Base-by-base conservation (phyloP, 345 rosid species). In the Alliaria petiolata region DNA sequence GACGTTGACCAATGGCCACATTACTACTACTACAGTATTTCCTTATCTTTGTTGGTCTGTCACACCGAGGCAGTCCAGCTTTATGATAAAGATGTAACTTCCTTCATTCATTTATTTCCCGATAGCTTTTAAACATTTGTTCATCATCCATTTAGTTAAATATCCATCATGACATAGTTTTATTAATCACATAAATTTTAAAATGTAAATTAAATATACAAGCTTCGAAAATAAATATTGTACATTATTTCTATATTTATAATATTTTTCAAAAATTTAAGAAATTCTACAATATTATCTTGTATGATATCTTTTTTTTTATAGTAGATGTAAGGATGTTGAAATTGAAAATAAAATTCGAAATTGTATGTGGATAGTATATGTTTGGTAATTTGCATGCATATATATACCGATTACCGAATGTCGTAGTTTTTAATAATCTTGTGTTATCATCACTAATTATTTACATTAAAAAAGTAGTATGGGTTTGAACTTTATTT, bases 1-100 rank as follows among this genome's bases (percentile, higher is more conserved):
- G 73, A 67, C 62, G 62, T 67, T 67, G 62, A 52, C 69, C 57
- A 67, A 25, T 67, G 39, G 33, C n/a, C n/a, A n/a, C n/a, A n/a
- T n/a, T n/a, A n/a, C 22, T n/a, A 33, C 28, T 74, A 42, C 33
- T 11, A 10, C 40, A n/a, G n/a, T 38, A 30, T 51, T 22, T 67
- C 40, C 11, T 44, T 72, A 34, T 74, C 62, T 67, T 59, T 12
- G 22, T 65, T n/a, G n/a, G n/a, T n/a, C 45, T 5, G 47, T 66
- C 53, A 40, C 35, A 56, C 50, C 55, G 72, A 50, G 31, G 22
- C 72, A 58, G 0, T 50, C 58, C 78, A 74, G 72, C 78, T 50
- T 40, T 50, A 49, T 67, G 67, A 74, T 12, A 56, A 59, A 40
- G 78, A 74, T 74, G 62, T 33, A 15, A 33, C 67, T 58, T 66